Evolutionary conservation across 164 flowering plant genomes (phyloP).

Genomic region (Stephania cephalantha): DNA sequence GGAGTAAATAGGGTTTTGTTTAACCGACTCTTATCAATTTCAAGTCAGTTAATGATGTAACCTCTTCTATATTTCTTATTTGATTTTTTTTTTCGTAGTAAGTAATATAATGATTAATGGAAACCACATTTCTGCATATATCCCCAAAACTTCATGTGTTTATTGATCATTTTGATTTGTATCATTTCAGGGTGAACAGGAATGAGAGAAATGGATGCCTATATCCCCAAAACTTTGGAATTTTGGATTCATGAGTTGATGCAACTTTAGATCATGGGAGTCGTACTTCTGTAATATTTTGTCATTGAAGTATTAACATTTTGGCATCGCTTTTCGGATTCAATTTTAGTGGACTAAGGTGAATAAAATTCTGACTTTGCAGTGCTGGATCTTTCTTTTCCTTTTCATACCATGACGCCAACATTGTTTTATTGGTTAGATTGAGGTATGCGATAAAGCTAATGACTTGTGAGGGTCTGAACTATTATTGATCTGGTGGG

Average conservation of each 20-base stretch:
- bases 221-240: not conserved
- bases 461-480: not conserved
- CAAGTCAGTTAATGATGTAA: not conserved
- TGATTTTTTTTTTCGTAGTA: not conserved
- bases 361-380: slow-evolving; percentile 1
- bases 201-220: slow-evolving; percentile 11
- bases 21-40: too few relatives aligned
- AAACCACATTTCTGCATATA: too few relatives aligned
- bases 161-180: not conserved
- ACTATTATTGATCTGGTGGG: not conserved
- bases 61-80: not conserved
- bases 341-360: not conserved
- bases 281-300: not conserved
- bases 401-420: not conserved
- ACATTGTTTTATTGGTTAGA: too few relatives aligned
- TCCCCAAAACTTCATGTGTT: not conserved
- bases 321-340: not conserved
- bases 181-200: slow-evolving; percentile 11
- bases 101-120: not conserved
- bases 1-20: too few relatives aligned
- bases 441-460: not conserved
- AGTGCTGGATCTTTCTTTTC: not conserved
- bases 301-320: not conserved
- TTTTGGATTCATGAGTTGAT: not conserved
- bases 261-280: not conserved